Base-by-base conservation (phyloP, 2,329 filamentous ascomycete genomes). In the Pleoardoris graminearum region DNA sequence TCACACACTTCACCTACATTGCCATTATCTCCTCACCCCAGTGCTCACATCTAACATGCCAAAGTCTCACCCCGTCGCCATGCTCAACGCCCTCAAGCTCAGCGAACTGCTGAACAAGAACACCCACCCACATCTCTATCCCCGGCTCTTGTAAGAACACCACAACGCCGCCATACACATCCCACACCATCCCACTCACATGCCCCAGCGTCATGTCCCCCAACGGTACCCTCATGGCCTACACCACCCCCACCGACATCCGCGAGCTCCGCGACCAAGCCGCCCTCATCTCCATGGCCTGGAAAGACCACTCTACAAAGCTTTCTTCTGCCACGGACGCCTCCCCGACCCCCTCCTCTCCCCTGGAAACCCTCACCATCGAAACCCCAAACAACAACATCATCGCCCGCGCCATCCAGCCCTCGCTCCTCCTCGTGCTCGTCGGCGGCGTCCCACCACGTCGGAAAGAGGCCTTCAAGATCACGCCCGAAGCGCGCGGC, bases 211-310 rank as follows among this genome's bases (percentile, higher is more conserved):
- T 80, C 49, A 81, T 80, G 75, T 80, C 78, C 25, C 76, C 77
- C 19, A 80, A 79, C 59, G 79, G 78, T 55, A 80, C 77, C 2
- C 64, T 81, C 17, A 68, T 81, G 45, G 77, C 79, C 37, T 79
- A 80, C 62, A 79, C 74, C 16, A 75, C 75, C 19, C 77, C 77
- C 11, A 71, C 75, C n/a, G 73, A 80, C 55, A 77, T 78, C 61
- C 75, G 76, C 54, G 75, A 78, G 54, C 69, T 80, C 27, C 76
- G 79, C 35, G 77, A 78, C 50, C 77, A 79, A 59, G 77, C 77
- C 19, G 77, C 79, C 6, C 64, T 79, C 42, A 74, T 79, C 7
- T 77, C 77, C 19, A 75, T 80, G 56, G 73, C 74, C 8, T 80
- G 78, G 79, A 79, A 79, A 64, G 77, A 80, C 42, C 68, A 78